phyloP scores from a whole-genome alignment of 192 early-diverging fungal species.

The Cladochytrium replicatum region DNA sequence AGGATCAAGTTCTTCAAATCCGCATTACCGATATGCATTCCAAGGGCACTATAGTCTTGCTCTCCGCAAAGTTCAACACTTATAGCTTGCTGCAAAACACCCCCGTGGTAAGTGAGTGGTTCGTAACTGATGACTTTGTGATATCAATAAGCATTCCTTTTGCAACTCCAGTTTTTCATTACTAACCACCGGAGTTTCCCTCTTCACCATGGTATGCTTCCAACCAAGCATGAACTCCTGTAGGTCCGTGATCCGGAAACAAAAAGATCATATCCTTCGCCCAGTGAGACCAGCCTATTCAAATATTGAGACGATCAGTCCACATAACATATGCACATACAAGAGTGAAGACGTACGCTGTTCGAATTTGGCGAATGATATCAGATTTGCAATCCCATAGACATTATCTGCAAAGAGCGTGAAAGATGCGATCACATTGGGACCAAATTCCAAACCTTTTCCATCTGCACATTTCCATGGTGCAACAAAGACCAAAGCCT shows the following conservation, averaged over 20 bases:
- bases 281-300: conserved; percentile 63
- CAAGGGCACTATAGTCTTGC: conserved; percentile 51
- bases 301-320: too few relatives aligned
- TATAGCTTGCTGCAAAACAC: conserved; percentile 76
- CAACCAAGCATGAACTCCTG: conserved; percentile 78
- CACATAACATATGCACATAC: too few relatives aligned
- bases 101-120: conserved; percentile 26
- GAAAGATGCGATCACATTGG: too few relatives aligned
- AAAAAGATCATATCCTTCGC: conserved; percentile 88
- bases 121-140: conserved; percentile 18
- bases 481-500: conserved; percentile 75
- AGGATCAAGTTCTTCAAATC: conserved; percentile 3
- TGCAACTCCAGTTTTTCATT: not conserved
- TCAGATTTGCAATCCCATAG: too few relatives aligned
- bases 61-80: conserved; percentile 75
- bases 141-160: not conserved
- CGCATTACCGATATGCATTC: conserved; percentile 57
- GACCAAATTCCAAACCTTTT: too few relatives aligned
- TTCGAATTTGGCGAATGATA: too few relatives aligned
- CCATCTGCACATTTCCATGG: conserved; percentile 62
- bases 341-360: too few relatives aligned
- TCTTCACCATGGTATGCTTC: conserved; percentile 73
- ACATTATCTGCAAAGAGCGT: too few relatives aligned
- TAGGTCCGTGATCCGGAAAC: conserved; percentile 63
- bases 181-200: conserved; percentile 10